Conservation (phyloP, 2,329 filamentous ascomycete genomes). For the Fusarium sp. region DNA sequence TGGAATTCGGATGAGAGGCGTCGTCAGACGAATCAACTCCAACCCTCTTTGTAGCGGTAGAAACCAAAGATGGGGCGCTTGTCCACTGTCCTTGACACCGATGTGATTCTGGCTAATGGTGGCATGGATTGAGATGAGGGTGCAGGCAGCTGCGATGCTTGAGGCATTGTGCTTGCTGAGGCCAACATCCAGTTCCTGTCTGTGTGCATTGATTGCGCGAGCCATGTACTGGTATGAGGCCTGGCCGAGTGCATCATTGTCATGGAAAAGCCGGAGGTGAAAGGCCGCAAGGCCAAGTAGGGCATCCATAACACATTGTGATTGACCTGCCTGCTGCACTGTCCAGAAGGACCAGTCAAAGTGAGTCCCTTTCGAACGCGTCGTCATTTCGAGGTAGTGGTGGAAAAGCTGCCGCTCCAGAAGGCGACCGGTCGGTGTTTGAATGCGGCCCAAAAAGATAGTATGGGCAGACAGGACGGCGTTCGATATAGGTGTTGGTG, state of each 20-base stretch:
- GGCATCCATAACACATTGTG: not conserved
- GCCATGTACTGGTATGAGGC: not conserved
- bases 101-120: not conserved
- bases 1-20: too few species aligned
- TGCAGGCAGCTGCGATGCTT: not conserved
- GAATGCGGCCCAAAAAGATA: not conserved
- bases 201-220: not conserved
- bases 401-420: not conserved
- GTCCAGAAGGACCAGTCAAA: not conserved
- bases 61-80: not conserved
- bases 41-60: too few species aligned
- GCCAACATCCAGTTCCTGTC: not conserved
- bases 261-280: not conserved
- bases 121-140: not conserved
- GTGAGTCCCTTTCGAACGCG: not conserved
- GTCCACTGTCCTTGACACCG: not conserved
- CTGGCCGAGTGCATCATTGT: not conserved
- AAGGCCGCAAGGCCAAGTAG: not conserved
- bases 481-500: not conserved
- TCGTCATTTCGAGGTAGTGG: slow-evolving; percentile 3
- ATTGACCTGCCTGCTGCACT: not conserved
- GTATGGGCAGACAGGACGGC: not conserved
- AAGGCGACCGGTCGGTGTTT: not conserved
- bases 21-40: too few species aligned
- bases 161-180: not conserved